Percentiles rank a stretch among this genome's conserved stretches.
phyloP scores from a whole-genome alignment of 768 basidiomycete species.

The Pleurotus ostreatus region DNA sequence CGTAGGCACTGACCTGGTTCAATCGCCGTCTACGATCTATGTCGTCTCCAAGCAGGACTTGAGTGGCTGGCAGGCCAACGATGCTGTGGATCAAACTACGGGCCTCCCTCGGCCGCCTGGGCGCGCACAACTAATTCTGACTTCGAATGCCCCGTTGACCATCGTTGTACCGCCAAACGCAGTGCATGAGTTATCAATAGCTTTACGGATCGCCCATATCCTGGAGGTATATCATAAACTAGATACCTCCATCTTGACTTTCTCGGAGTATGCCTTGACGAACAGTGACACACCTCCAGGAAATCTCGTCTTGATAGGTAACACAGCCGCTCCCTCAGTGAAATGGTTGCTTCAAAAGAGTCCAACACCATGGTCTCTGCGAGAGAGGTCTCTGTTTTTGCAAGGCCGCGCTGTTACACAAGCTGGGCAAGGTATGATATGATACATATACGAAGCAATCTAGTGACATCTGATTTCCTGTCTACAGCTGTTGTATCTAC shows the following conservation, averaged over 20 bases:
- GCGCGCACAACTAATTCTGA: constrained; percentile 65
- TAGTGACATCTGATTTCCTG: too few species aligned
- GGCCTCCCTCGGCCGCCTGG: constrained; percentile 31
- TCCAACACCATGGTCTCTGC: constrained; percentile 28
- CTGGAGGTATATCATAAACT: constrained; percentile 66
- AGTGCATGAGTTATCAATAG: constrained; percentile 44
- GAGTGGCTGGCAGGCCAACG: constrained; percentile 11
- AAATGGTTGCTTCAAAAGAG: constrained; percentile 25
- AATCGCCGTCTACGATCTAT: not conserved
- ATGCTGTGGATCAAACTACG: not conserved
- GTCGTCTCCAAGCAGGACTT: not conserved
- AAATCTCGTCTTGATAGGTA: constrained; percentile 60
- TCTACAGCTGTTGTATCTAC: constrained; percentile 53
- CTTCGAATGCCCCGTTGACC: constrained; percentile 45
- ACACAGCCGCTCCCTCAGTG: constrained; percentile 29
- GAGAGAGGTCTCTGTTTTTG: constrained; percentile 21
- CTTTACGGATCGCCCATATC: constrained; percentile 64
- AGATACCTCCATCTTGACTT: constrained; percentile 56
- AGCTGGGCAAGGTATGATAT: constrained; percentile 24
- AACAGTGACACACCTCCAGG: constrained; percentile 26
- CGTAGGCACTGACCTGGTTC: not conserved
- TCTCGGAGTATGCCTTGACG: constrained; percentile 29
- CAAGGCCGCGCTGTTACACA: constrained; percentile 22
- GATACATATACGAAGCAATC: not conserved
- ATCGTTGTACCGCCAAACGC: constrained; percentile 45